Evolutionary conservation across 495 filamentous ascomycete species (phyloP).

Genomic region (Aspergillus mulundensis): DNA sequence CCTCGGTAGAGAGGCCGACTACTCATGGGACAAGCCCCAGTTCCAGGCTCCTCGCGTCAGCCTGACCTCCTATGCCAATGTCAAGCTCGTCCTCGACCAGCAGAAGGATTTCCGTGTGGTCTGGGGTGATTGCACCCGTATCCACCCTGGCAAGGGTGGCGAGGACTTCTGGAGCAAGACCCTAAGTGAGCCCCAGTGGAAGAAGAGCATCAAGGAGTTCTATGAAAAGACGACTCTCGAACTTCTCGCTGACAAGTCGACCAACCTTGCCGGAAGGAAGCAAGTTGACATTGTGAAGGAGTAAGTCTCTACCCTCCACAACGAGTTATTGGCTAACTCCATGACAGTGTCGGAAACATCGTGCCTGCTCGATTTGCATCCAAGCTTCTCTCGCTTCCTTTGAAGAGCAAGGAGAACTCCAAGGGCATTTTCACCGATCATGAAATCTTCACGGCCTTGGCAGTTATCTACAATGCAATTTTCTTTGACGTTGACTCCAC

Average conservation of each 20-base stretch:
- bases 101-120: conserved; percentile 59
- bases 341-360: conserved; percentile 58
- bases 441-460: conserved; percentile 72
- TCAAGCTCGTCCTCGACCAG: conserved; percentile 59
- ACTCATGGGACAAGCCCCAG: conserved; percentile 63
- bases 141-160: conserved; percentile 52
- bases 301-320: conserved; percentile 29
- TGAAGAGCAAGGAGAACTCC: conserved; percentile 65
- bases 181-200: conserved; percentile 46
- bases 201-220: conserved; percentile 50
- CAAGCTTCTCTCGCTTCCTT: conserved; percentile 65
- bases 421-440: conserved; percentile 73
- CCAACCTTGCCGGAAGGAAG: conserved; percentile 52
- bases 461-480: conserved; percentile 57
- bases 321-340: too few relatives aligned
- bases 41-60: conserved; percentile 49
- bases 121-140: conserved; percentile 55
- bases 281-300: conserved; percentile 77
- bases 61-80: conserved; percentile 57
- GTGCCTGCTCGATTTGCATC: conserved; percentile 70
- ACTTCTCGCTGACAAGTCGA: conserved; percentile 61
- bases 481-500: conserved; percentile 54
- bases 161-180: conserved; percentile 51
- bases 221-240: conserved; percentile 58
- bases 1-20: conserved; percentile 66